Evolutionary conservation across 495 filamentous ascomycete genomes (phyloP).

Genomic region (Durotheca rogersii): DNA sequence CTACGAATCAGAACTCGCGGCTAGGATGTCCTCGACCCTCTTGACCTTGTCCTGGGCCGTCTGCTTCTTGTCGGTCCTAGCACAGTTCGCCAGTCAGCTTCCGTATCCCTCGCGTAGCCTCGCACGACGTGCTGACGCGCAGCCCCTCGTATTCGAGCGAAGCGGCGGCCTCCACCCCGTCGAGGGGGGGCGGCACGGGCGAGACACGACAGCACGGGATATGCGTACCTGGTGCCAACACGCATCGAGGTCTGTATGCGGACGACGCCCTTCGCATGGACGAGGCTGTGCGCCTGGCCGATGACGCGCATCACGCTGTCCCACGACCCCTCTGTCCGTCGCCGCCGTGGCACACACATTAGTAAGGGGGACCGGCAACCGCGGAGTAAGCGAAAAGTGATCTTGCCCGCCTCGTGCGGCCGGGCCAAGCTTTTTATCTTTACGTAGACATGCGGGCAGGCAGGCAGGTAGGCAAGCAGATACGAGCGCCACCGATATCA

Average conservation of each 20-base stretch:
- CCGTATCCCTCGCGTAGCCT: neutral
- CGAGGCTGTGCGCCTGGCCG: conserved; percentile 81
- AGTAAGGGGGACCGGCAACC: too few relatives aligned
- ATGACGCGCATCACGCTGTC: conserved; percentile 85
- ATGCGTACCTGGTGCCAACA: conserved; percentile 69
- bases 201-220: conserved; percentile 16
- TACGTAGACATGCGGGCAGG: too few relatives aligned
- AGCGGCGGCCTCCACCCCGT: too few relatives aligned
- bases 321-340: conserved; percentile 76
- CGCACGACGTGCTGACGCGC: too few relatives aligned
- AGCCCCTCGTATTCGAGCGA: too few relatives aligned
- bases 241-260: conserved; percentile 89
- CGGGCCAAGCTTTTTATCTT: too few relatives aligned
- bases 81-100: neutral
- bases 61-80: conserved; percentile 52
- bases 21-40: conserved; percentile 46
- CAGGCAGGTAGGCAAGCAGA: too few relatives aligned
- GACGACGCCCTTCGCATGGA: conserved; percentile 79
- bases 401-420: too few relatives aligned
- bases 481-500: too few relatives aligned
- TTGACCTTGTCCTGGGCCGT: conserved; percentile 50
- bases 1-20: conserved; percentile 17
- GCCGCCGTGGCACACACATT: neutral
- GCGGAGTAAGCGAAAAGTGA: too few relatives aligned
- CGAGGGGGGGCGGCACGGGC: neutral